A percentile compares a stretch with the other conserved stretches of the same genome.
Conservation (phyloP, 257 asterid species). For the Capsicum pubescens region DNA sequence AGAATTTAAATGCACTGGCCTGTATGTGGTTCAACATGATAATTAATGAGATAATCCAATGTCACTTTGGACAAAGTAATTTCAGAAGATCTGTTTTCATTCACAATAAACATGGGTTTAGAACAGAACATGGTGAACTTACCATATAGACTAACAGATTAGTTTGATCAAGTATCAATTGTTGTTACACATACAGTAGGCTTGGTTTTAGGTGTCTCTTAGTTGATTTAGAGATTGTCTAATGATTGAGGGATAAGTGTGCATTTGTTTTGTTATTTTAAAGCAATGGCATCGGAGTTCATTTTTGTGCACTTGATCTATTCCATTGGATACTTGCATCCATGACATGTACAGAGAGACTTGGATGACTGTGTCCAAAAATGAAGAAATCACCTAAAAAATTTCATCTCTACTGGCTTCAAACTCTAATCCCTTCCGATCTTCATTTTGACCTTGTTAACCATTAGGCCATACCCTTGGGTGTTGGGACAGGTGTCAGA, state of each 20-base stretch:
- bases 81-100: background rate
- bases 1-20: background rate
- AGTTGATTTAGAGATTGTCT: background rate
- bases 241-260: background rate
- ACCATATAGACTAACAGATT: background rate
- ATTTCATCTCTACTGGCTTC: background rate
- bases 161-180: background rate
- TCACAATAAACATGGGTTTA: background rate
- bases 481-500: background rate
- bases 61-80: background rate
- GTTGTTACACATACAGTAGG: background rate
- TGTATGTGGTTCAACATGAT: too few species aligned
- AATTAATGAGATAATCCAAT: background rate
- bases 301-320: background rate
- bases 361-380: background rate
- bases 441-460: background rate
- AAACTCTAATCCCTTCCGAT: background rate
- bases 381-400: background rate
- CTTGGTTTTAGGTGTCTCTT: background rate
- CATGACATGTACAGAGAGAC: background rate
- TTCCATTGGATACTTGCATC: background rate
- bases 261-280: background rate
- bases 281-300: background rate
- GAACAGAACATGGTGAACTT: background rate
- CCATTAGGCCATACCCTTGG: background rate